Evolutionary conservation across 2,329 filamentous ascomycete species (phyloP), one percentile per base, ranked within the genome.

Genomic region (Cyphellophora europaea): DNA sequence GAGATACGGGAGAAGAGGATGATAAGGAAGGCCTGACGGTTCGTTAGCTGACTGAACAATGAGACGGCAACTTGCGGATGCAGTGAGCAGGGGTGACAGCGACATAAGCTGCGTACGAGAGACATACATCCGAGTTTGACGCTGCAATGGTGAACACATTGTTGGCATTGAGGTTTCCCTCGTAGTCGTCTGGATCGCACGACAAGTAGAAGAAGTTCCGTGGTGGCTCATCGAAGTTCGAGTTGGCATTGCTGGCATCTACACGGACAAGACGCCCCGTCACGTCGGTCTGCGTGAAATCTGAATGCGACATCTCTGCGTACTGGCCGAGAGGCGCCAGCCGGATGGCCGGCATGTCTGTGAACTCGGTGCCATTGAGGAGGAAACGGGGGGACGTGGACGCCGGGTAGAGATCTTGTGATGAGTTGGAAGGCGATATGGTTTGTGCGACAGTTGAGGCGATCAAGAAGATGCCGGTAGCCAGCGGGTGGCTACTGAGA

Each of bases 161-260:
- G 35, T 49, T 52, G 6, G 52, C 57, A 42, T 53, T 49, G 18
- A 61, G 42, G 19, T 56, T 53, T n/a, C 58, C 61, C 8, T 53
- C 43, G 42, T 65, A 65, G 15, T 52, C 53, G 21, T 52, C 48
- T 2, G 48, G 41, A 42, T 66, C 62, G 44, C 62, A 65, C 27
- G 56, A 57, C 34, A 66, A 47, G 30, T 58, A 58, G 33, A 59
- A 59, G 37, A 66, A 48, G 19, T 47, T 40, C n/a, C 8, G 21
- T 8, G n/a, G 21, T n/a, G 8, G 21, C 8, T 8, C 8, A 8
- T 25, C n/a, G 17, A 11, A 32, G 16, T 34, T 28, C 3, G 18
- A 21, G 25, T 49, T 48, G 21, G 47, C 43, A 33, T 48, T 49
- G 14, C 32, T 35, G 3, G 44, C 35, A 32, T 38, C 38, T 27